These are phyloP conservation scores for Marchantia polymorpha DNA, from an alignment of 225 moss, liverwort and hornwort genomes.

Conservation along the genomic window DNA sequence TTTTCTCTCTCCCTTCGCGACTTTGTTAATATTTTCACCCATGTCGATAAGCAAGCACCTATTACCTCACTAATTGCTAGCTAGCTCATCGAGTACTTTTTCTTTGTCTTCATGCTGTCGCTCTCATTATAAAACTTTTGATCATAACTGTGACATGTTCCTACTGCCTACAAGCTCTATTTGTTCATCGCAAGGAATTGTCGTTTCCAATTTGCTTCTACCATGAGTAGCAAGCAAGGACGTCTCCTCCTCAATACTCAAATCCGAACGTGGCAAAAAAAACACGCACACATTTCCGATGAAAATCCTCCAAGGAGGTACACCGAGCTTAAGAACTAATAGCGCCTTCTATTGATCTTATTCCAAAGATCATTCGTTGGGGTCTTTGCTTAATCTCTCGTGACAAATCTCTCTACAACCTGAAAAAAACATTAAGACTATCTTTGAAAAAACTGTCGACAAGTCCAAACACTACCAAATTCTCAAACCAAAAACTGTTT, in stretches of 20 bases:
- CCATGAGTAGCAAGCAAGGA: slow-evolving; percentile 24
- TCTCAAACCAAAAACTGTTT: too few species aligned
- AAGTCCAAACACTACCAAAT: too few species aligned
- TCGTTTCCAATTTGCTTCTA: slow-evolving; percentile 20
- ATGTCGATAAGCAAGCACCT: too few species aligned
- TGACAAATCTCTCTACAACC: too few species aligned
- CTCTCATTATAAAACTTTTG: slow-evolving; percentile 8
- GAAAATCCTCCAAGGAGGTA: not conserved
- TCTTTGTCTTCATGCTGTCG: slow-evolving; percentile 85
- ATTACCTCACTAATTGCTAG: too few species aligned
- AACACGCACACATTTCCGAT: slow-evolving; percentile 4
- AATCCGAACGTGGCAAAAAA: slow-evolving; percentile 1
- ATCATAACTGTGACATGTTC: slow-evolving; percentile 25
- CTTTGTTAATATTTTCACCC: too few species aligned
- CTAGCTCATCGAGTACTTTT: too few species aligned
- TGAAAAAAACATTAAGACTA: too few species aligned
- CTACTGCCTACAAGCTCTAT: slow-evolving; percentile 7
- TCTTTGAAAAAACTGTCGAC: too few species aligned
- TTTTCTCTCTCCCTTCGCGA: too few species aligned
- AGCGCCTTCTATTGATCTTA: slow-evolving; percentile 13
- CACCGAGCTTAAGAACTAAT: not conserved
- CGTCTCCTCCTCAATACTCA: not conserved
- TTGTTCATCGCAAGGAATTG: not conserved
- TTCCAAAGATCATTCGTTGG: slow-evolving; percentile 5
- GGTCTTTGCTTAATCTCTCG: too few species aligned